phyloP scores from a whole-genome alignment of 2,329 filamentous ascomycete species.

The Stachybotrys chartarum region DNA sequence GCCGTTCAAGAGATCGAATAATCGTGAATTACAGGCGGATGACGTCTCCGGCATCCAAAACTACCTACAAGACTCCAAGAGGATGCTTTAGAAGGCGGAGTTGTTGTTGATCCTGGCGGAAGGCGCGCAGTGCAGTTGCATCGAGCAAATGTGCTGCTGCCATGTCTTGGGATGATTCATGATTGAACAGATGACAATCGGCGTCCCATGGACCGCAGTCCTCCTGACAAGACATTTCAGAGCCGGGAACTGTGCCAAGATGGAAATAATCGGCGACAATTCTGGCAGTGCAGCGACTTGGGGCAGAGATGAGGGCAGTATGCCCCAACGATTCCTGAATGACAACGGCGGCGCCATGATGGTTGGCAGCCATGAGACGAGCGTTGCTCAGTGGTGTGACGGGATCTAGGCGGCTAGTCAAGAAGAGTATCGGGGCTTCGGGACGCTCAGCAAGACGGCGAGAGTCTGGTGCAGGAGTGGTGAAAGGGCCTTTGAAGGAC shows the following conservation, averaged over 20 bases:
- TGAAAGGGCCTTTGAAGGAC: conserved; percentile 30
- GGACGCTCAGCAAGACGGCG: conserved; percentile 21
- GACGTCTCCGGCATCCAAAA: not conserved
- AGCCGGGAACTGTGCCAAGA: conserved; percentile 16
- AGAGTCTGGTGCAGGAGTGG: conserved; percentile 15
- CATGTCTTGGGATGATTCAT: not conserved
- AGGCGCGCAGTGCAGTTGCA: not conserved
- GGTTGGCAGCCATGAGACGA: conserved; percentile 17
- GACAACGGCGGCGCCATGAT: conserved; percentile 19
- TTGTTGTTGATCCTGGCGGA: not conserved
- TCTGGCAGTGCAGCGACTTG: conserved; percentile 12
- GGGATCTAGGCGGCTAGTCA: conserved; percentile 35
- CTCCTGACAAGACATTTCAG: conserved; percentile 4
- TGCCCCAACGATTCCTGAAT: conserved; percentile 23
- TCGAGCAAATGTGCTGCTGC: not conserved
- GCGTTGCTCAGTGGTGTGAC: conserved; percentile 35
- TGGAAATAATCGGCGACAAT: conserved; percentile 20
- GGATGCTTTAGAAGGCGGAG: not conserved
- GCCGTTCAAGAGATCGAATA: no score
- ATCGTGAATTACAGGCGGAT: no score
- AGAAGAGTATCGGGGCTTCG: conserved; percentile 34
- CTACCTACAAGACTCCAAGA: not conserved
- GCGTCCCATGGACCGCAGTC: conserved; percentile 12
- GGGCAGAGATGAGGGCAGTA: conserved; percentile 5
- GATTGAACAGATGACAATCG: not conserved